These are phyloP conservation scores for Ascochyta pisi DNA, from an alignment of 2,329 filamentous ascomycete genomes.

Conservation along the genomic window DNA sequence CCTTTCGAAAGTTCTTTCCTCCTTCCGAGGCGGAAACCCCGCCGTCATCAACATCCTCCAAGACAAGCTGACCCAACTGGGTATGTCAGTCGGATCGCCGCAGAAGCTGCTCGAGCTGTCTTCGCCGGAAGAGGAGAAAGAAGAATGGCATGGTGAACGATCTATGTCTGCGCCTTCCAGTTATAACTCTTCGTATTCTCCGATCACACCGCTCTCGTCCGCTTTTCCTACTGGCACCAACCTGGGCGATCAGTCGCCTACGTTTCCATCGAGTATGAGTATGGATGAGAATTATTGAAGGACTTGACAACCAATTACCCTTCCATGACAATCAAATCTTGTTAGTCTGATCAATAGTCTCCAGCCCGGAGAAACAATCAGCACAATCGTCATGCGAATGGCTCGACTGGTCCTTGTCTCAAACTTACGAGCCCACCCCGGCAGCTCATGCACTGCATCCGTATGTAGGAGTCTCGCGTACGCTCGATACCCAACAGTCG, in stretches of 20 bases:
- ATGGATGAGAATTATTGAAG: constrained; percentile 24
- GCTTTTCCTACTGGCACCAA: constrained; percentile 2
- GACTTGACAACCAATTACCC: neutral
- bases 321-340: no score
- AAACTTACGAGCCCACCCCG: no score
- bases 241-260: constrained; percentile 18
- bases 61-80: constrained; percentile 39
- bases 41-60: constrained; percentile 45
- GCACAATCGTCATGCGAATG: neutral
- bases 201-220: constrained; percentile 1
- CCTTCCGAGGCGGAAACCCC: constrained; percentile 44
- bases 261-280: constrained; percentile 24
- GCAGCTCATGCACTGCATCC: no score
- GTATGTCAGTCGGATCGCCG: constrained; percentile 36
- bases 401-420: no score
- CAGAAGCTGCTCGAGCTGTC: constrained; percentile 41
- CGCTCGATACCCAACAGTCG: no score
- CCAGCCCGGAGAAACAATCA: neutral
- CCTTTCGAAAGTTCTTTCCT: constrained; percentile 37
- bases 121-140: constrained; percentile 41
- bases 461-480: no score
- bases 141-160: constrained; percentile 31
- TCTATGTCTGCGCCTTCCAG: constrained; percentile 28
- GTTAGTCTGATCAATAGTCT: neutral
- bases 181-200: constrained; percentile 15